phyloP scores from a whole-genome alignment of 306 rosid genomes.

The Medicago arabica region DNA sequence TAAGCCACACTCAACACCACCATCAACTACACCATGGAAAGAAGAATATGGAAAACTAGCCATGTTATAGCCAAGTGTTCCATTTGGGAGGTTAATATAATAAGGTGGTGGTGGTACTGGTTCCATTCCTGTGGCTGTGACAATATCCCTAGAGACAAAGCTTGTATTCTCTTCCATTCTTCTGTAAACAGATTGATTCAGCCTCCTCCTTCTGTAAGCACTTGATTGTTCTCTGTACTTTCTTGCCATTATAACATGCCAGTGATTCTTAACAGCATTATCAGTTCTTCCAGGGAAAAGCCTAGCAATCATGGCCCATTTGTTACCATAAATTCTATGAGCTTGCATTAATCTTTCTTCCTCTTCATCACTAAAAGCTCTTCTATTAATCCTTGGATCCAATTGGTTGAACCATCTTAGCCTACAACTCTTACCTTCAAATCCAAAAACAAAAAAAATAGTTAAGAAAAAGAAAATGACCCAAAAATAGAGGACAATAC shows the following conservation, averaged over 20 bases:
- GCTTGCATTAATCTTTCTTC: slow-evolving; percentile 97
- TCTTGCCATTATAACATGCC: slow-evolving; percentile 99
- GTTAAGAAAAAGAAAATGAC: not conserved
- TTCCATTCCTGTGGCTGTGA: not conserved
- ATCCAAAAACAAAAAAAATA: not conserved
- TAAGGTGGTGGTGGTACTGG: slow-evolving; percentile 38
- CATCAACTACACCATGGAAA: slow-evolving; percentile 47
- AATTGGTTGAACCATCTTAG: slow-evolving; percentile 97
- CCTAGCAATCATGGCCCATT: slow-evolving; percentile 99
- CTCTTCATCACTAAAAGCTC: slow-evolving; percentile 88
- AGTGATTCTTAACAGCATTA: slow-evolving; percentile 96
- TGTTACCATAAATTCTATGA: slow-evolving; percentile 92
- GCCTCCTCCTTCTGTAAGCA: slow-evolving; percentile 86
- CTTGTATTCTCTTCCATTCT: slow-evolving; percentile 62
- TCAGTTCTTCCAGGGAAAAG: slow-evolving; percentile 98
- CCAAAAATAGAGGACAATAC: not conserved
- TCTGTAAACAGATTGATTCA: slow-evolving; percentile 66
- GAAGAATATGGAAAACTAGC: slow-evolving; percentile 49
- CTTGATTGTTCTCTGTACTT: slow-evolving; percentile 90
- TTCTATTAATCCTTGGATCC: slow-evolving; percentile 95
- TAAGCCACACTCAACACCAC: slow-evolving; percentile 53
- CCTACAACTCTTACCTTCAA: slow-evolving; percentile 91
- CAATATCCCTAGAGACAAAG: slow-evolving; percentile 45
- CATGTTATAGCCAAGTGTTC: slow-evolving; percentile 28
- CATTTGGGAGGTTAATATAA: slow-evolving; percentile 42